Base-by-base conservation (phyloP, 129 eudicot genomes). In the Artemisia tridentata region DNA sequence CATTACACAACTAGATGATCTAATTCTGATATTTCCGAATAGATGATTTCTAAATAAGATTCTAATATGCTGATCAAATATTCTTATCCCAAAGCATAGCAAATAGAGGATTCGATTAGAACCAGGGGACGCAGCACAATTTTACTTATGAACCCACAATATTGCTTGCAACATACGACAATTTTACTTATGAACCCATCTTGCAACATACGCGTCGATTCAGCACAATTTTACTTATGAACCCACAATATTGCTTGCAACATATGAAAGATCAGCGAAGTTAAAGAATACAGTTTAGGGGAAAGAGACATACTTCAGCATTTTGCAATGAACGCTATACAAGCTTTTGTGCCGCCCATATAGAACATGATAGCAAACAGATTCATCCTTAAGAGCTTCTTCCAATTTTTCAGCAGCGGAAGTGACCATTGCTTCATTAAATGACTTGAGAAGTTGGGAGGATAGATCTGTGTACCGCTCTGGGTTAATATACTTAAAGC, bases 341-440 rank as follows among this genome's bases (percentile, higher is more conserved):
- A 90, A 78, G 91, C 99, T 90, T 72, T 95, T 95, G 80, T 95
- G 97, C 25, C 99, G 76, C 56, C 99, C 96, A 7, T 87, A 80
- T 27, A 90, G 58, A 55, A 58, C 84, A 80, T 82, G 82, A 72
- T 87, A 85, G 45, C 91, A 61, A 78, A 95, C 29, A 2, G 79
- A 79, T 19, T 55, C 86, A 65, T 76, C 79, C 81, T 90, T 79
- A 62, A 95, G 88, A 51, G 85, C 86, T 58, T 73, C 77, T 75
- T 87, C 85, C 56, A 95, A 54, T 67, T 83, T 90, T 67, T 80
- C 89, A 45, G 60, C 77, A 21, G 96, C 91, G 21, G 81, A 84
- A 15, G 84, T 74, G 20, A 90, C 93, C 86, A 80, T 81, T 60
- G 86, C 93, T 73, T 95, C 96, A 69, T 95, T 88, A 76, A 84